Percentiles rank a stretch among this genome's conserved stretches.
These are phyloP conservation scores for Boletus barrowsii DNA, from an alignment of 768 basidiomycete genomes.

Conservation along the genomic window DNA sequence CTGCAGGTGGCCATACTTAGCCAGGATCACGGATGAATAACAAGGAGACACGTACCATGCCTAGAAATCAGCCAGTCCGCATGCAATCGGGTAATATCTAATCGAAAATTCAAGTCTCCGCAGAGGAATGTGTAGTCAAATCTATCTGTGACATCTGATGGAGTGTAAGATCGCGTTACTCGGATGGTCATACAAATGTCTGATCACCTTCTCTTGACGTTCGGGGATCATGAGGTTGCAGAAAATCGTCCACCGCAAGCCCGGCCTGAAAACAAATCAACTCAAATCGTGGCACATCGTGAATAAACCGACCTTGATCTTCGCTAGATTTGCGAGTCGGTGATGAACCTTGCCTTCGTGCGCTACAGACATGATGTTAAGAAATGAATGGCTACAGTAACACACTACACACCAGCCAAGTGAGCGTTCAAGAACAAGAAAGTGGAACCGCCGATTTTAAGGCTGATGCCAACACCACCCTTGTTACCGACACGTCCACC, in stretches of 20 bases:
- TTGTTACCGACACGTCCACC: slow-evolving; percentile 93
- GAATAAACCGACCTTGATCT: slow-evolving; percentile 67
- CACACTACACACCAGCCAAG: slow-evolving; percentile 59
- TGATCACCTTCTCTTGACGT: slow-evolving; percentile 63
- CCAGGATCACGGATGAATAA: neutral
- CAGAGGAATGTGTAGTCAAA: slow-evolving; percentile 89
- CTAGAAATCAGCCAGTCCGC: slow-evolving; percentile 91
- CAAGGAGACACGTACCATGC: slow-evolving; percentile 48
- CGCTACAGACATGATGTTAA: slow-evolving; percentile 39
- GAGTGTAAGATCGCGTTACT: slow-evolving; percentile 7
- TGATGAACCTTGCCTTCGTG: slow-evolving; percentile 74
- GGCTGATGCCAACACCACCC: slow-evolving; percentile 85
- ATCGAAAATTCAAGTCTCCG: slow-evolving; percentile 89
- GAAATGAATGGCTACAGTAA: neutral
- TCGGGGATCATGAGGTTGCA: slow-evolving; percentile 61
- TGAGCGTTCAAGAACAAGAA: slow-evolving; percentile 91
- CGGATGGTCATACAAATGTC: neutral
- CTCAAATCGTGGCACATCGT: neutral
- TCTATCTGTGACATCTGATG: slow-evolving; percentile 70
- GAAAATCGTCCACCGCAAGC: slow-evolving; percentile 75
- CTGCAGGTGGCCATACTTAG: slow-evolving; percentile 36
- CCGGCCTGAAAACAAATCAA: slow-evolving; percentile 49
- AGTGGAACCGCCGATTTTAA: slow-evolving; percentile 78
- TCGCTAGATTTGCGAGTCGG: slow-evolving; percentile 80
- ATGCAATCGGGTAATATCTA: slow-evolving; percentile 85